Base-by-base conservation (phyloP, 768 basidiomycete genomes). In the Chalciporus sphaerocephalus region DNA sequence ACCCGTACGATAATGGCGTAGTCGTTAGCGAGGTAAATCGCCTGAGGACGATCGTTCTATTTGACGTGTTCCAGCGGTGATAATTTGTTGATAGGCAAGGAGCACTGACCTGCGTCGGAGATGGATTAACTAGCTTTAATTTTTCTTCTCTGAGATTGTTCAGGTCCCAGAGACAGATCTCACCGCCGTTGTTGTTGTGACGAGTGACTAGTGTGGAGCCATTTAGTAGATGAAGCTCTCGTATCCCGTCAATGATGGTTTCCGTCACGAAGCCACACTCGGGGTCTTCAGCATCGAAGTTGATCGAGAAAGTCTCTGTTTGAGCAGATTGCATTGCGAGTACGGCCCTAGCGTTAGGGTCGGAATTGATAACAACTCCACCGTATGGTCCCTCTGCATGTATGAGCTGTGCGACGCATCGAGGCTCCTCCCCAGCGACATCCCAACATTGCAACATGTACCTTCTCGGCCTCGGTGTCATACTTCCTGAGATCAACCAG, bases 401-500 rank as follows among this genome's bases (percentile, higher is more conserved):
- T 1, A 13, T 45, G 40, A 70, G 68, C 5, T 63, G 55, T 1
- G 80, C 80, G 25, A 80, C 55, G 49, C 74, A 78, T 7, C 40
- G 50, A 0, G 75, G 71, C 0, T 59, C 48, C 3, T 54, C 42
- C 10, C 44, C 9, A 0, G 57, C 38, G 8, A 81, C 36, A 50
- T 84, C 78, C 83, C 83, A 85, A 52, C 80, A 80, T 30, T 79
- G 77, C 21, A 84, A 44, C 18, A 61, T 61, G 22, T 69, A 73
- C 11, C 50, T 38, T 15, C 63, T 58, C 0, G 58, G 55, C 1
- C 44, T 59, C 0, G 44, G 46, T 1, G 48, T 54, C 52, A 51
- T 65, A 0, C 65, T 67, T 23, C 80, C 58, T 0, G 78, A 78
- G 18, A 85, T 54, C 6, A 85, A 56, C 62, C 72, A 76, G 6